Evolutionary conservation across 257 asterid genomes (phyloP), one percentile per base, ranked within the genome.

Genomic region (Pogostemon cablin): DNA sequence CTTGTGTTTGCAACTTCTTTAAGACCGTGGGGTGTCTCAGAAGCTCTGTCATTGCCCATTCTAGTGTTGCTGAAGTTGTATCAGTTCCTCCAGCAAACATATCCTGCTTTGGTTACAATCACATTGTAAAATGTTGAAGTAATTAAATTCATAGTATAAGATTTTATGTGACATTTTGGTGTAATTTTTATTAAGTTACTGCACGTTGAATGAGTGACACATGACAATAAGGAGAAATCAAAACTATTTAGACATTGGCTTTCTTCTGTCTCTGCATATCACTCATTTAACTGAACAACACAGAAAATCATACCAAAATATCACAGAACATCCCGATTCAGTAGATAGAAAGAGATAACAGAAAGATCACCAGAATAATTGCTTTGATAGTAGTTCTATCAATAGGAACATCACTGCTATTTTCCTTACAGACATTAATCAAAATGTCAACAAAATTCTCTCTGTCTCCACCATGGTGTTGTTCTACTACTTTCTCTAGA

Each of bases 21-120:
- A 85, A 42, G 7, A 34, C 57, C 1, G 5, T 8, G 0, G 93
- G 90, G 72, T 84, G 75, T 43, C 78, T 68, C 11, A 84, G 7
- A 17, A 86, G 75, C 34, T 85, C 87, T n/a, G 87, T 15, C 89
- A 85, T 81, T 6, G 75, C 67, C 91, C 89, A 87, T 64, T 81
- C 88, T 0, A 81, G 47, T 4, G 78, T 44, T 1, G 81, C 56
- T 1, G 68, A 41, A 2, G 86, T 72, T 4, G 95, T 82, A 63
- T 82, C 87, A 1, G 86, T 87, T 44, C 95, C 95, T 3, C 78
- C 89, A 1, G 71, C 64, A 32, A 85, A 54, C 6, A 69, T n/a
- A 10, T 86, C 92, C 90, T 84, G 62, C 5, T 15, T 11, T 5
- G 42, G 42, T 38, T 7, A 17, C 68, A 48, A 3, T 41, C 10